Conservation (phyloP, 2,329 filamentous ascomycete species). For the Aspergillus ochraceoroseus region DNA sequence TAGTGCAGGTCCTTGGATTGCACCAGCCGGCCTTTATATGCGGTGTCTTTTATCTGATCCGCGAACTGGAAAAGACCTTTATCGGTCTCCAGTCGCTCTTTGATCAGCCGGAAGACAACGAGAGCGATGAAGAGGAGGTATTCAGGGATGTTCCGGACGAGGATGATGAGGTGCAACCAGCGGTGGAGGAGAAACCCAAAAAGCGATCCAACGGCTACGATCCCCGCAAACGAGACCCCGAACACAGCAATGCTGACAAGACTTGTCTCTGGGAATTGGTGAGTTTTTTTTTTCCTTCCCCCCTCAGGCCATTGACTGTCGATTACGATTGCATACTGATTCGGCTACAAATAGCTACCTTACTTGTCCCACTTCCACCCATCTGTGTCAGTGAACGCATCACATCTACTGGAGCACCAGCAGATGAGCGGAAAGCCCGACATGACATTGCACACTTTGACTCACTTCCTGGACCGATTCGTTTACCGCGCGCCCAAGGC, state of each 20-base stretch:
- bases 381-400: slow-evolving; percentile 79
- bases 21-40: slow-evolving; percentile 92
- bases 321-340: slow-evolving; percentile 1
- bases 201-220: slow-evolving; percentile 59
- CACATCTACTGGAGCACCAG: slow-evolving; percentile 63
- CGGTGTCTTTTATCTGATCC: slow-evolving; percentile 83
- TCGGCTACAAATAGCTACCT: slow-evolving; percentile 46
- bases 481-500: slow-evolving; percentile 91
- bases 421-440: slow-evolving; percentile 83
- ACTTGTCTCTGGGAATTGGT: slow-evolving; percentile 92
- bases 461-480: slow-evolving; percentile 95
- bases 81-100: slow-evolving; percentile 73
- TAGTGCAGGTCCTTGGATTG: slow-evolving; percentile 79
- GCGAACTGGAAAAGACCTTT: slow-evolving; percentile 73
- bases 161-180: slow-evolving; percentile 40
- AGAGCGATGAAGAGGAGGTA: slow-evolving; percentile 64
- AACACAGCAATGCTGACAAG: slow-evolving; percentile 85
- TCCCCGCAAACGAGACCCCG: slow-evolving; percentile 83
- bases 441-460: slow-evolving; percentile 80
- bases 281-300: slow-evolving; percentile 32
- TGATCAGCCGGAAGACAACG: slow-evolving; percentile 72
- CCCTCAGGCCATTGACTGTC: too few relatives aligned
- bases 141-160: slow-evolving; percentile 62
- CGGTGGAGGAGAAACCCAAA: slow-evolving; percentile 27
- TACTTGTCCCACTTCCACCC: slow-evolving; percentile 84